Evolutionary conservation across 129 eudicot species (phyloP).

Genomic region (Flaveria ramosissima): DNA sequence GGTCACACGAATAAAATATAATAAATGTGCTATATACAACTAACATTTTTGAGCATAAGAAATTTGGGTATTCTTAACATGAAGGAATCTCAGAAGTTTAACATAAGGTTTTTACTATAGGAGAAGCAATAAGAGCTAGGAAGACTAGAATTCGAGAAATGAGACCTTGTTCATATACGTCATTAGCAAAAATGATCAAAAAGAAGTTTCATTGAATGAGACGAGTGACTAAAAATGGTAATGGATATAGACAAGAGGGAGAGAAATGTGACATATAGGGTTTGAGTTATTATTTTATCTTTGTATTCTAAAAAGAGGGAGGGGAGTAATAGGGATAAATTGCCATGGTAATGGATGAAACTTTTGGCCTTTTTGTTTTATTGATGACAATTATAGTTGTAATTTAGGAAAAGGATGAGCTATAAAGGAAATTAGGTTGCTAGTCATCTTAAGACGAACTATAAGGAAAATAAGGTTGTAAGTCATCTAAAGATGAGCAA

Average conservation of each 20-base stretch:
- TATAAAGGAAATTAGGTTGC: neutral
- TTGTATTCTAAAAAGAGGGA: neutral
- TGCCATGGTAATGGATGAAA: neutral
- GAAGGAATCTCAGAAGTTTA: no score
- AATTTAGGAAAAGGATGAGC: neutral
- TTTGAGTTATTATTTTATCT: neutral
- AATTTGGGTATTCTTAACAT: no score
- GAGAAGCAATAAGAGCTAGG: no score
- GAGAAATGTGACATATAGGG: no score
- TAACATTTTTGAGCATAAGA: no score
- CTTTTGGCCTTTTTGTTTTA: neutral
- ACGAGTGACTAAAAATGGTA: neutral
- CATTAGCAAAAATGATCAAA: no score
- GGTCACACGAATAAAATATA: no score
- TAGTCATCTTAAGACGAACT: no score
- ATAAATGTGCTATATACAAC: no score
- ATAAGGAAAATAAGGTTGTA: neutral
- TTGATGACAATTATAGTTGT: neutral
- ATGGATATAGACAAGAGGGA: neutral
- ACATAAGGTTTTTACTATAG: no score
- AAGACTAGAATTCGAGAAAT: no score
- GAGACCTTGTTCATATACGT: no score
- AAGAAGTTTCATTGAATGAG: neutral
- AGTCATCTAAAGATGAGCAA: neutral
- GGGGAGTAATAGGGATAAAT: neutral